A percentile compares a stretch with the other conserved stretches of the same genome.
These are phyloP conservation scores for Acacia pycnantha DNA, from an alignment of 331 rosid genomes.

Conservation along the genomic window DNA sequence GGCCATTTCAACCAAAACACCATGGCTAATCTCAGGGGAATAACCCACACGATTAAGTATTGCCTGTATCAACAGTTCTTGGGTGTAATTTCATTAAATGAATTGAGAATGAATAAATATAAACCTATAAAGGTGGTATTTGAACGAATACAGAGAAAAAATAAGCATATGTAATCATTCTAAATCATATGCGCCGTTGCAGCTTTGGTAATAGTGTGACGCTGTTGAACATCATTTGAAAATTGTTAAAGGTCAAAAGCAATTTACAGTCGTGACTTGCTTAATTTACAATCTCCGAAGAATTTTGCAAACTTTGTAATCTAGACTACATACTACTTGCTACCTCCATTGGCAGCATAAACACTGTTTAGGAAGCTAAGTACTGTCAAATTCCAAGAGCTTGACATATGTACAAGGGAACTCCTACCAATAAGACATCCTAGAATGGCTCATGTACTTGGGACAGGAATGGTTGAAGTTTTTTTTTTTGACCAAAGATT, in stretches of 20 bases:
- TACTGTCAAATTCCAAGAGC: background rate
- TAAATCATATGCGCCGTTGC: background rate
- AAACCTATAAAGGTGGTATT: background rate
- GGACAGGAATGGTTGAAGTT: background rate
- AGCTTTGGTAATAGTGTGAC: background rate
- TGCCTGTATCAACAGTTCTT: conserved; percentile 47
- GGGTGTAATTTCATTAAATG: background rate
- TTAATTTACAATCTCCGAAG: background rate
- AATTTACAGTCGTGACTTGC: background rate
- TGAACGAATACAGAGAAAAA: background rate
- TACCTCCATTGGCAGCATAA: background rate
- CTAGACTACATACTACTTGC: background rate
- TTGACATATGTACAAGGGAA: background rate
- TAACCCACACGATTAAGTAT: conserved; percentile 82
- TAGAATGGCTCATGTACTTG: background rate
- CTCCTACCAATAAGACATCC: background rate
- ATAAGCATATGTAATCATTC: background rate
- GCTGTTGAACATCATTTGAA: background rate
- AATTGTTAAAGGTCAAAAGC: background rate
- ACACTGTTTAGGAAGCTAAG: background rate
- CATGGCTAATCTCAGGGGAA: conserved; percentile 80
- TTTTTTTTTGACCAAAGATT: background rate
- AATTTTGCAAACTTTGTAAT: background rate
- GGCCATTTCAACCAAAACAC: conserved; percentile 78
- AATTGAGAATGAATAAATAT: background rate